These are phyloP conservation scores for Aspergillus fischeri DNA, from an alignment of 2,329 filamentous ascomycete species.

Conservation along the genomic window DNA sequence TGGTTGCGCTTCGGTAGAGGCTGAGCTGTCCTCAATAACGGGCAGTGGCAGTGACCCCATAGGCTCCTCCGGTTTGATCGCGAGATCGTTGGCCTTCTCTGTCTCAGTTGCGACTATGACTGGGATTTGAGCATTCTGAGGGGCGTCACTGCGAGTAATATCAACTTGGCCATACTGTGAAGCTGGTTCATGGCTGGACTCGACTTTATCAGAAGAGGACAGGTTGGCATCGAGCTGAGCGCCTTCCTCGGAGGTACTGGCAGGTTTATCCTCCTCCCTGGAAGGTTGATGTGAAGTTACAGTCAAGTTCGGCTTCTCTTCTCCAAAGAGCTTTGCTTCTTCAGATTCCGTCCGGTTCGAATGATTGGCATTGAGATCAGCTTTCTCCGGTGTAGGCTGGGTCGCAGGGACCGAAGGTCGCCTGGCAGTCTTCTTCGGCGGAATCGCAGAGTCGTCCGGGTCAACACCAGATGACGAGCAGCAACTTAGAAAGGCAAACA, in stretches of 20 bases:
- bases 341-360: conserved; percentile 39
- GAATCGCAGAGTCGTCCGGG: conserved; percentile 39
- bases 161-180: conserved; percentile 16
- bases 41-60: conserved; percentile 6
- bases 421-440: conserved; percentile 44
- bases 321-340: conserved; percentile 30
- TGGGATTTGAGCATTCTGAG: conserved; percentile 2
- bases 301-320: conserved; percentile 36
- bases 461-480: conserved; percentile 46
- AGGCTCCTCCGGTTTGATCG: conserved; percentile 18
- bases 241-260: conserved; percentile 38
- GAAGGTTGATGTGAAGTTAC: conserved; percentile 26
- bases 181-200: conserved; percentile 8
- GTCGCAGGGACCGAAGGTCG: conserved; percentile 33
- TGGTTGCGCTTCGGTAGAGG: conserved; percentile 57
- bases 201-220: conserved; percentile 13
- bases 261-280: conserved; percentile 23
- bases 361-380: conserved; percentile 35
- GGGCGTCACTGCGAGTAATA: background rate
- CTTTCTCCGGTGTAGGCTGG: conserved; percentile 38
- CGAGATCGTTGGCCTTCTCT: conserved; percentile 15
- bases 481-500: conserved; percentile 47
- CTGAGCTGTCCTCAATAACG: conserved; percentile 38
- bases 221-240: conserved; percentile 31
- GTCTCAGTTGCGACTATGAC: conserved; percentile 15